Evolutionary conservation across 2,329 filamentous ascomycete species (phyloP).

Genomic region (Hypoxylon sp.): DNA sequence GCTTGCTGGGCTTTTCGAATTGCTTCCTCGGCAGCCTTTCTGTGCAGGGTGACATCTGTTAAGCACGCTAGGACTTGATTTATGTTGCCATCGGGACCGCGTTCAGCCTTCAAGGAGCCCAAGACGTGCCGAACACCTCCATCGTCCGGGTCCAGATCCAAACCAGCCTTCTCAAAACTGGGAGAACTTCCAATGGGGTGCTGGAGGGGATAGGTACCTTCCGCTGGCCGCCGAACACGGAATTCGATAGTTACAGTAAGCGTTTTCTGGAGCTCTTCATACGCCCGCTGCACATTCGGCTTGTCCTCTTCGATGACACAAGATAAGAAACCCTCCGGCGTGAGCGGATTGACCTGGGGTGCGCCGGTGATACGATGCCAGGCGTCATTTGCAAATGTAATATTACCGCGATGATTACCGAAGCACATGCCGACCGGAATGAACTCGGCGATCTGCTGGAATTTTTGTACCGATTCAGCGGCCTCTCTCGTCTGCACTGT

Average conservation of each 20-base stretch:
- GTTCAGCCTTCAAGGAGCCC: slow-evolving; percentile 65
- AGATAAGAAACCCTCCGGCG: slow-evolving; percentile 58
- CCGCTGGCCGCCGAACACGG: slow-evolving; percentile 56
- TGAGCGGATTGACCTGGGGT: slow-evolving; percentile 54
- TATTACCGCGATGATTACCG: slow-evolving; percentile 73
- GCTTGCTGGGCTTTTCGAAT: slow-evolving; percentile 66
- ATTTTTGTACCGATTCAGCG: slow-evolving; percentile 72
- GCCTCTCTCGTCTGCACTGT: slow-evolving; percentile 68
- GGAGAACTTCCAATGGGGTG: slow-evolving; percentile 55
- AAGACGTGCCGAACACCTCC: slow-evolving; percentile 61
- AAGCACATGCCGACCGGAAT: slow-evolving; percentile 83
- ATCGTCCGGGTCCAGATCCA: slow-evolving; percentile 55
- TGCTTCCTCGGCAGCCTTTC: slow-evolving; percentile 64
- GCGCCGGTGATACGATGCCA: slow-evolving; percentile 70
- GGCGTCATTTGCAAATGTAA: slow-evolving; percentile 80
- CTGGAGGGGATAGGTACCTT: slow-evolving; percentile 47
- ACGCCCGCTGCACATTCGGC: slow-evolving; percentile 59
- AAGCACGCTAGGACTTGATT: slow-evolving; percentile 65
- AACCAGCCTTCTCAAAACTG: slow-evolving; percentile 56
- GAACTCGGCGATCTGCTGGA: slow-evolving; percentile 79
- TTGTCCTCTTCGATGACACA: slow-evolving; percentile 65
- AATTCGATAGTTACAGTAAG: slow-evolving; percentile 65
- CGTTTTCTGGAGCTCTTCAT: slow-evolving; percentile 58
- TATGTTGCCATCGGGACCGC: slow-evolving; percentile 60
- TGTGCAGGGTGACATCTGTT: slow-evolving; percentile 67